A percentile compares a stretch with the other conserved stretches of the same genome.
Evolutionary conservation across 2,329 filamentous ascomycete genomes (phyloP).

Genomic region (Microdochium nivale): DNA sequence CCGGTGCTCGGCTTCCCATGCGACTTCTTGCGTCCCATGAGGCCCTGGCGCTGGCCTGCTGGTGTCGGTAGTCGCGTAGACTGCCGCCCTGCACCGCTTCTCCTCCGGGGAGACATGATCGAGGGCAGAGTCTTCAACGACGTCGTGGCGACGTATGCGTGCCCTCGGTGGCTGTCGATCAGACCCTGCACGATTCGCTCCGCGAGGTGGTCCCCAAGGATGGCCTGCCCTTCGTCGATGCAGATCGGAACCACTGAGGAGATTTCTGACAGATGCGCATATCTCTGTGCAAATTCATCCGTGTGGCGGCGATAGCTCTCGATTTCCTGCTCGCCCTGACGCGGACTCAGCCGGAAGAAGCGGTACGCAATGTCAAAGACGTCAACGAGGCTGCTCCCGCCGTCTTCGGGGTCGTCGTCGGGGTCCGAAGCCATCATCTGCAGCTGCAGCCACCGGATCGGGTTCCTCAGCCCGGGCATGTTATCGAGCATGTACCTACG

Average conservation of each 20-base stretch:
- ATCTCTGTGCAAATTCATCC: no score
- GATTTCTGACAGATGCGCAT: background rate
- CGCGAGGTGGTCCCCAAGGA: background rate
- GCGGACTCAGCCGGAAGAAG: background rate
- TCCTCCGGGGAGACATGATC: background rate
- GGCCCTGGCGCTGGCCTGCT: background rate
- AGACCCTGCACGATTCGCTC: background rate
- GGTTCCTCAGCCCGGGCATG: background rate
- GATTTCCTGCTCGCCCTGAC: background rate
- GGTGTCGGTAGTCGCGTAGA: no score
- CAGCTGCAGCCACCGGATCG: background rate
- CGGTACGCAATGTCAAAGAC: background rate
- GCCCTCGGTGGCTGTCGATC: background rate
- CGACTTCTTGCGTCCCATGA: no score
- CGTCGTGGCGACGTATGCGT: background rate
- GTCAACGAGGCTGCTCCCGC: background rate
- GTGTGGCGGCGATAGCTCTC: no score
- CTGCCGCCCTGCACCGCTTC: no score
- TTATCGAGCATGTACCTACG: background rate
- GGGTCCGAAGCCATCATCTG: background rate
- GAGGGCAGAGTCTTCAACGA: background rate
- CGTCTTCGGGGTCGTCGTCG: background rate
- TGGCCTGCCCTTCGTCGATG: background rate
- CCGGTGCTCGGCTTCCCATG: no score
- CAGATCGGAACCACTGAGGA: background rate